A percentile compares a stretch with the other conserved stretches of the same genome.
phyloP scores from a whole-genome alignment of 2,329 filamentous ascomycete species.

The Setomelanomma holmii region DNA sequence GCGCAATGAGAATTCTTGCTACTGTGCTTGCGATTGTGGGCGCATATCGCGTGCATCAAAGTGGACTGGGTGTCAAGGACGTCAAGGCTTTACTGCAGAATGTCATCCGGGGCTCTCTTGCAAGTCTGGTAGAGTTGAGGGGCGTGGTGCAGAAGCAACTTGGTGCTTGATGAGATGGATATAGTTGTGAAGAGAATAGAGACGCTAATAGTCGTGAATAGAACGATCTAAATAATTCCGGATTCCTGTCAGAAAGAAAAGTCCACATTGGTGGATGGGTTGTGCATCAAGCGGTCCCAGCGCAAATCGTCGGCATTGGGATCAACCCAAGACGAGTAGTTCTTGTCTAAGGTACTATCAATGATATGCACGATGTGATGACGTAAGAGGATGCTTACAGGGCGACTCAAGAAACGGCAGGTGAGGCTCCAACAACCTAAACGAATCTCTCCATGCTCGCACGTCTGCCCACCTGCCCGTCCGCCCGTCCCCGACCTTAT shows the following conservation, averaged over 20 bases:
- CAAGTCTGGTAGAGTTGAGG: slow-evolving; percentile 11
- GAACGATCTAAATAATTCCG: no score
- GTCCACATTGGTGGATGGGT: no score
- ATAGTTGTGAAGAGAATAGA: no score
- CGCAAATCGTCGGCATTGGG: neutral
- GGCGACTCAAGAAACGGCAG: neutral
- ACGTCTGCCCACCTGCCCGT: no score
- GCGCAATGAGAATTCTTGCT: slow-evolving; percentile 23
- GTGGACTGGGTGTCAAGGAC: slow-evolving; percentile 31
- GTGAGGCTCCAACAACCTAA: neutral
- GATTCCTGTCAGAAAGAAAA: no score
- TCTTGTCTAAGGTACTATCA: neutral
- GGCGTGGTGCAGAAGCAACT: slow-evolving; percentile 8
- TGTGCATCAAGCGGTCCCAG: neutral
- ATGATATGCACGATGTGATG: neutral
- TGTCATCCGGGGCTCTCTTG: slow-evolving; percentile 16
- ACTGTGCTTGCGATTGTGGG: slow-evolving; percentile 29
- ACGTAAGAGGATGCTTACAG: neutral
- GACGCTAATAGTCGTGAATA: no score
- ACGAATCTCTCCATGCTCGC: neutral
- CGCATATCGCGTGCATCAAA: slow-evolving; percentile 31
- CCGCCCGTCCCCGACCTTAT: no score
- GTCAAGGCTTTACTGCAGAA: slow-evolving; percentile 17
- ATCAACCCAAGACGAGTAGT: neutral
- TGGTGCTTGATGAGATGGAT: neutral